Evolutionary conservation across 345 rosid species (phyloP).

Genomic region (Bruguiera gymnorhiza): DNA sequence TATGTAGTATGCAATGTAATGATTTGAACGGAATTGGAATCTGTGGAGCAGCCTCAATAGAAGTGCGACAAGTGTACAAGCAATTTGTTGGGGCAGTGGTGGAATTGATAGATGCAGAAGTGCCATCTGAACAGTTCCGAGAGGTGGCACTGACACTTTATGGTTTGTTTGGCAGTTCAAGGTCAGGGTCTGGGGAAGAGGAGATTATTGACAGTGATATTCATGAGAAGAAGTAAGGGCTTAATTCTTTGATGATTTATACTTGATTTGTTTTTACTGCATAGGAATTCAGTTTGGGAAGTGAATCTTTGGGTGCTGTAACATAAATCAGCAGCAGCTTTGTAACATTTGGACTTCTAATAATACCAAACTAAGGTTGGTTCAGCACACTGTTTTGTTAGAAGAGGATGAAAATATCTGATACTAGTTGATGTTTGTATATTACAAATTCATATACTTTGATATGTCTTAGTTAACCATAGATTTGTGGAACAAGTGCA

Average conservation of each 20-base stretch:
- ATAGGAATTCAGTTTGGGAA: too few relatives aligned
- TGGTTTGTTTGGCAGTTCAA: slow-evolving; percentile 35
- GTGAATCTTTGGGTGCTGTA: too few relatives aligned
- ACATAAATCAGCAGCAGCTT: too few relatives aligned
- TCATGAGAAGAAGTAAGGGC: slow-evolving; percentile 47
- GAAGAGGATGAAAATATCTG: too few relatives aligned
- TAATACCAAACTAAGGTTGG: too few relatives aligned
- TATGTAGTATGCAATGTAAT: slow-evolving; percentile 7
- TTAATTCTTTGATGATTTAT: slow-evolving; percentile 1
- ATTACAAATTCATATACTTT: too few relatives aligned
- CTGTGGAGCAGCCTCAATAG: slow-evolving; percentile 59
- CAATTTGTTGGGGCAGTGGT: slow-evolving; percentile 72
- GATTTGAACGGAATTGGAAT: slow-evolving; percentile 14
- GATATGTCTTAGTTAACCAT: not conserved
- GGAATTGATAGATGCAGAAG: slow-evolving; percentile 72
- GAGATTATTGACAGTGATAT: slow-evolving; percentile 28
- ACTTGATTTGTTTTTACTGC: not conserved
- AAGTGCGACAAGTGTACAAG: slow-evolving; percentile 78
- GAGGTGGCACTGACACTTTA: slow-evolving; percentile 65
- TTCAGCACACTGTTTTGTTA: too few relatives aligned
- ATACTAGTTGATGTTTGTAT: too few relatives aligned
- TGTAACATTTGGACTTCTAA: too few relatives aligned
- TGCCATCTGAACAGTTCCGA: slow-evolving; percentile 72
- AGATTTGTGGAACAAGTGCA: not conserved
- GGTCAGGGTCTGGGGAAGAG: slow-evolving; percentile 43